A percentile compares a stretch with the other conserved stretches of the same genome.
Evolutionary conservation across 2,329 filamentous ascomycete species (phyloP).

Genomic region (Sporothrix globosa): DNA sequence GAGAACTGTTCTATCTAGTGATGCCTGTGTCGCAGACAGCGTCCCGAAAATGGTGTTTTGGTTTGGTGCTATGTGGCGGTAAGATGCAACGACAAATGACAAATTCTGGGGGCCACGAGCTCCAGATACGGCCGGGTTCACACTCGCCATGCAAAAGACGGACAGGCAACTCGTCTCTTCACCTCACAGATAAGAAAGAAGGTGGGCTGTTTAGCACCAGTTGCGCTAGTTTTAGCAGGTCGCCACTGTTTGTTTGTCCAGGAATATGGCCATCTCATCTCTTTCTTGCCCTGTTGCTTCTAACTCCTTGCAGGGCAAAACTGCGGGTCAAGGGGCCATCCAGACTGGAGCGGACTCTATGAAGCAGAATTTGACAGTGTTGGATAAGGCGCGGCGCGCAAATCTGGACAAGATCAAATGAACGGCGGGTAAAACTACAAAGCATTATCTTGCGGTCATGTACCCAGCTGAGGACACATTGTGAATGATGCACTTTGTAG

Average conservation of each 20-base stretch:
- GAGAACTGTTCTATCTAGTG: conserved; percentile 11
- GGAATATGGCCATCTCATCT: not conserved
- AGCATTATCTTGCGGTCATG: not conserved
- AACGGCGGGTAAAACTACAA: conserved; percentile 10
- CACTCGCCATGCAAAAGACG: not conserved
- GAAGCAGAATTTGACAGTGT: not conserved
- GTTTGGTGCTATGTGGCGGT: not conserved
- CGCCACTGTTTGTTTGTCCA: conserved; percentile 10
- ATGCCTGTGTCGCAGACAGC: not conserved
- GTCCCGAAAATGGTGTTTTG: not conserved
- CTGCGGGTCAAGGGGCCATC: not conserved
- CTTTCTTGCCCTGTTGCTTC: not conserved
- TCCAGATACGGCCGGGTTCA: not conserved
- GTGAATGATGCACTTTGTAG: not conserved
- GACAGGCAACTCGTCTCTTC: too few relatives aligned
- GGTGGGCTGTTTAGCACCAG: not conserved
- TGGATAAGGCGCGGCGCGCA: not conserved
- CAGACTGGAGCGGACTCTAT: not conserved
- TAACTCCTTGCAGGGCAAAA: conserved; percentile 11
- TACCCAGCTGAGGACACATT: not conserved
- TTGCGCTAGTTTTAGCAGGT: conserved; percentile 19
- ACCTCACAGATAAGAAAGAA: not conserved
- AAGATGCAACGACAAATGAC: not conserved
- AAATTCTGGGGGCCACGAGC: not conserved
- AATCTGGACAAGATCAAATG: conserved; percentile 9